Conservation (phyloP, 164 flowering plant genomes). For the Kingdonia uniflora region DNA sequence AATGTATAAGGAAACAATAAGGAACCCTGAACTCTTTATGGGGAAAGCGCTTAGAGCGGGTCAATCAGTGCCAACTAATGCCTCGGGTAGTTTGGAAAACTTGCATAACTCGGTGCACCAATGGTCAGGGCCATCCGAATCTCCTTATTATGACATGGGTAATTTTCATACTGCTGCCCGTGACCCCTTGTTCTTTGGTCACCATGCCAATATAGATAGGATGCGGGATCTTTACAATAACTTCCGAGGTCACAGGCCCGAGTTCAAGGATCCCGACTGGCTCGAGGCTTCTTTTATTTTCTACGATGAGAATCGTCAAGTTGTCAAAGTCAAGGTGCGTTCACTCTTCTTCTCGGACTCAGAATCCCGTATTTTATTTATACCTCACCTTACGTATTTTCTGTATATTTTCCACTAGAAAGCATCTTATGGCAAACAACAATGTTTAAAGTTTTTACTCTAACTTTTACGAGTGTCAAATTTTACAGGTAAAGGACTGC, state of each 20-base stretch:
- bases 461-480: not conserved
- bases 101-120: conserved; percentile 4
- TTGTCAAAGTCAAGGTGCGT: conserved; percentile 15
- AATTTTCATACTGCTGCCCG: conserved; percentile 8
- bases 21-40: conserved; percentile 9
- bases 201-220: conserved; percentile 13
- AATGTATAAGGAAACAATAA: conserved; percentile 2
- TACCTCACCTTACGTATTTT: not conserved
- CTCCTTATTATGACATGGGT: conserved; percentile 11
- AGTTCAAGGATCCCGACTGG: conserved; percentile 8
- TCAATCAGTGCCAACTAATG: not conserved
- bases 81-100: conserved; percentile 6
- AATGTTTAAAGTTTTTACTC: not conserved
- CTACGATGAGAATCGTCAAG: conserved; percentile 18
- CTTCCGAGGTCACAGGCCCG: conserved; percentile 4
- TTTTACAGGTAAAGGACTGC: conserved; percentile 7
- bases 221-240: conserved; percentile 7
- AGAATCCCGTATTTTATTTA: too few relatives aligned
- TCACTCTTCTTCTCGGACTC: not conserved
- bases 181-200: conserved; percentile 11
- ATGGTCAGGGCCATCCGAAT: conserved; percentile 5
- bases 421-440: too few relatives aligned
- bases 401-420: not conserved
- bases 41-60: conserved; percentile 9
- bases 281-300: conserved; percentile 12